Conservation (phyloP, 176 grass and related monocot species). For the Puya raimondii region DNA sequence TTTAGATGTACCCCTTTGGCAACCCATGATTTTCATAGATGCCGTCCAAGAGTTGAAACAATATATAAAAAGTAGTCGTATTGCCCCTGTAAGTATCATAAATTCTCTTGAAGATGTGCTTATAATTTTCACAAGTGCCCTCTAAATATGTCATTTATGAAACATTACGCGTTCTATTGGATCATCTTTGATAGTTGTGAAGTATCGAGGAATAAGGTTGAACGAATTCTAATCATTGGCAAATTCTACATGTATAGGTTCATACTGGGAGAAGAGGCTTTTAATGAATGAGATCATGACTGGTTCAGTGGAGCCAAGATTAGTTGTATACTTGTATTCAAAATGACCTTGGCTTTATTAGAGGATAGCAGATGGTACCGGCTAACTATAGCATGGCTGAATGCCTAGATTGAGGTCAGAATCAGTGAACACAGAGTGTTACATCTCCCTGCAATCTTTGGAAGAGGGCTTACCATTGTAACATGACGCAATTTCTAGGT, state of each 20-base stretch:
- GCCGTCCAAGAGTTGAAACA: too few species aligned
- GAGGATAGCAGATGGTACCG: slow-evolving; percentile 99
- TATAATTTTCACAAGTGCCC: too few species aligned
- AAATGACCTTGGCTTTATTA: slow-evolving; percentile 95
- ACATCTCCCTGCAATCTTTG: slow-evolving; percentile 79
- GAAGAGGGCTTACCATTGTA: slow-evolving; percentile 86
- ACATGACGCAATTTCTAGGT: slow-evolving; percentile 89
- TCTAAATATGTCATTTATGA: too few species aligned
- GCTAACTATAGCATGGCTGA: slow-evolving; percentile 99
- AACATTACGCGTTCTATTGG: too few species aligned
- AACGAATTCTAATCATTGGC: background rate
- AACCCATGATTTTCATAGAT: background rate
- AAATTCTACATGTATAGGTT: slow-evolving; percentile 39
- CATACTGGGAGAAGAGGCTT: slow-evolving; percentile 97
- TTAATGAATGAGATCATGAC: slow-evolving; percentile 99
- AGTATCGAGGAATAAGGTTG: too few species aligned
- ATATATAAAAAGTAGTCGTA: too few species aligned
- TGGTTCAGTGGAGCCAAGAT: slow-evolving; percentile 96
- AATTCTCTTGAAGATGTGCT: too few species aligned
- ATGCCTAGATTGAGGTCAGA: slow-evolving; percentile 78
- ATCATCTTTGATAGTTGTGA: too few species aligned
- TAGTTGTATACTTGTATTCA: slow-evolving; percentile 95
- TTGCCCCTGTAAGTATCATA: too few species aligned
- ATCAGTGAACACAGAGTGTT: slow-evolving; percentile 85
- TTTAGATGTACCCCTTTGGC: background rate